Percentiles rank a stretch among this genome's conserved stretches.
Conservation (phyloP, 129 eudicot genomes). For the Lactuca saligna region DNA sequence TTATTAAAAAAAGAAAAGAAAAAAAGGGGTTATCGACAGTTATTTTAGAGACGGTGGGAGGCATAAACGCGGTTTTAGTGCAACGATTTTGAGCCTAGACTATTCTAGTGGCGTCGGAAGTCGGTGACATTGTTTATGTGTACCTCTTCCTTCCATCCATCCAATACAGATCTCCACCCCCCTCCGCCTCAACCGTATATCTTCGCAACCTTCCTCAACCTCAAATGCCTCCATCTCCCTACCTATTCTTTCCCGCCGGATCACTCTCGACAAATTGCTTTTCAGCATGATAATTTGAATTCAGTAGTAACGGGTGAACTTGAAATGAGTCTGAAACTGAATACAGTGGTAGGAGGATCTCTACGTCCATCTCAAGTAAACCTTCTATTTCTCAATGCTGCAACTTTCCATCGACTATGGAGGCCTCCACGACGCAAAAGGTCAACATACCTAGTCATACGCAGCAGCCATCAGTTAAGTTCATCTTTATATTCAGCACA, state of each 20-base stretch:
- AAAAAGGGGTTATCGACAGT: too few species aligned
- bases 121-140: constrained; percentile 14
- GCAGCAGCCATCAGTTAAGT: constrained; percentile 5
- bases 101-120: constrained; percentile 10
- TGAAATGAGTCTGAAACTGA: constrained; percentile 37
- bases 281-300: not conserved
- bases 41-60: not conserved
- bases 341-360: constrained; percentile 6
- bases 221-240: not conserved
- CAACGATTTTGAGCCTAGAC: not conserved
- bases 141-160: not conserved
- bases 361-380: constrained; percentile 8
- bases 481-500: constrained; percentile 25
- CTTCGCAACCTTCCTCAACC: not conserved
- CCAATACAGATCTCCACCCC: not conserved
- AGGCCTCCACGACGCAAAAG: constrained; percentile 43
- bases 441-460: not conserved
- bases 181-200: not conserved
- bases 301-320: constrained; percentile 10
- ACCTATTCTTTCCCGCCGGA: not conserved
- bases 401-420: constrained; percentile 36
- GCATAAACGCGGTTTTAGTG: not conserved
- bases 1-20: too few species aligned
- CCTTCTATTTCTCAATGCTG: not conserved
- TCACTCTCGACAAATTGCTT: not conserved